Evolutionary conservation across 1,139 yeast species (phyloP).

Genomic region (Saccharomyces hybrid): DNA sequence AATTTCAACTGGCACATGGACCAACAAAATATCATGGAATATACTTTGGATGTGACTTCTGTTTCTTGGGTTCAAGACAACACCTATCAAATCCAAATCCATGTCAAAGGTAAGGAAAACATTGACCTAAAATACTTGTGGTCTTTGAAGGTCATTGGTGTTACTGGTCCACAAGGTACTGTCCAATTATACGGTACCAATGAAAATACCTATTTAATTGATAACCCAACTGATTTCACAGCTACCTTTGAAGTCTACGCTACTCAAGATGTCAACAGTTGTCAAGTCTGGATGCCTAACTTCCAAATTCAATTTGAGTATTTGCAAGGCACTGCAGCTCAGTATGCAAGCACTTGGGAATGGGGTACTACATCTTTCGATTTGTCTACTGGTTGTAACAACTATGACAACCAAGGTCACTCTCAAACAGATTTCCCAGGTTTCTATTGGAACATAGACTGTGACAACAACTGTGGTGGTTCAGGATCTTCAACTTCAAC

Average conservation of each 20-base stretch:
- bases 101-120: conserved; percentile 20
- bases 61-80: conserved; percentile 19
- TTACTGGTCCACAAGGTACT: conserved; percentile 22
- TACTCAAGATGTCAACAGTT: conserved; percentile 9
- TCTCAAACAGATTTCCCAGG: conserved; percentile 27
- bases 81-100: conserved; percentile 24
- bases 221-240: conserved; percentile 27
- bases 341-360: conserved; percentile 14
- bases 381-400: conserved; percentile 28
- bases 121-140: conserved; percentile 19
- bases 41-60: conserved; percentile 18
- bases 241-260: conserved; percentile 24
- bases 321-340: conserved; percentile 13
- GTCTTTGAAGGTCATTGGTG: conserved; percentile 29
- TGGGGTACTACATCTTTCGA: conserved; percentile 22
- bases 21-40: conserved; percentile 19
- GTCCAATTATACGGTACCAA: conserved; percentile 26
- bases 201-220: conserved; percentile 14
- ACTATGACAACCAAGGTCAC: conserved; percentile 23
- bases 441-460: conserved; percentile 23
- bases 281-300: conserved; percentile 18
- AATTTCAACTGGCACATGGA: conserved; percentile 19
- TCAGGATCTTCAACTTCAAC: neutral
- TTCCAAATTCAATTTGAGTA: conserved; percentile 32
- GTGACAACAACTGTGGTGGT: conserved; percentile 2